Conservation (phyloP, 2,329 filamentous ascomycete genomes). For the Aspergillus fumigatiaffinis region DNA sequence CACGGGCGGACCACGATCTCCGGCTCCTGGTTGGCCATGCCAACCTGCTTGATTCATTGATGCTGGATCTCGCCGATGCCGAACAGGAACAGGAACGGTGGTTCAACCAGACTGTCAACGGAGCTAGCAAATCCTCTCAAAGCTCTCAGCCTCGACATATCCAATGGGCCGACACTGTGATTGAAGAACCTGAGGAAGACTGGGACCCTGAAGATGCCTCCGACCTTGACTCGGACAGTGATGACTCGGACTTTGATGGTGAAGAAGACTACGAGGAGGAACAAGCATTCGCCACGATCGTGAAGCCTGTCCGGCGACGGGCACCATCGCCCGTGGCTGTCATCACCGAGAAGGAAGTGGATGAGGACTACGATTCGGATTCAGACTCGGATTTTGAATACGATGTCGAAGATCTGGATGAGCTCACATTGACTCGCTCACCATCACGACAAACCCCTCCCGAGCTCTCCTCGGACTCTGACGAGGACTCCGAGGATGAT, state of each 20-base stretch:
- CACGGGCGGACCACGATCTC: constrained; percentile 87
- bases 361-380: constrained; percentile 32
- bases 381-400: constrained; percentile 56
- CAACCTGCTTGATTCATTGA: constrained; percentile 93
- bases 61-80: constrained; percentile 86
- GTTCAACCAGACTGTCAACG: constrained; percentile 94
- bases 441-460: constrained; percentile 65
- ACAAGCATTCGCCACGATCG: constrained; percentile 36
- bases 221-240: constrained; percentile 54
- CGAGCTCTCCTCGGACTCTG: constrained; percentile 66
- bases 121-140: constrained; percentile 53
- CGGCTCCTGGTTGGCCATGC: constrained; percentile 94
- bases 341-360: constrained; percentile 26
- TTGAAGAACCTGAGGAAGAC: constrained; percentile 70
- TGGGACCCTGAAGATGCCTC: constrained; percentile 62
- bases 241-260: constrained; percentile 48
- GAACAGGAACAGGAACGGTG: constrained; percentile 94
- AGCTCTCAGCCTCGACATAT: constrained; percentile 65
- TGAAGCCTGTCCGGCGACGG: constrained; percentile 24
- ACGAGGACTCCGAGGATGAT: constrained; percentile 65
- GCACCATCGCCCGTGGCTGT: constrained; percentile 30
- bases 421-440: constrained; percentile 65
- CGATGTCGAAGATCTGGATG: constrained; percentile 55
- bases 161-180: constrained; percentile 79
- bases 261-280: constrained; percentile 24